Percentiles rank a stretch among this genome's conserved stretches.
phyloP scores from a whole-genome alignment of 345 rosid genomes.

The Arabis hirsuta region DNA sequence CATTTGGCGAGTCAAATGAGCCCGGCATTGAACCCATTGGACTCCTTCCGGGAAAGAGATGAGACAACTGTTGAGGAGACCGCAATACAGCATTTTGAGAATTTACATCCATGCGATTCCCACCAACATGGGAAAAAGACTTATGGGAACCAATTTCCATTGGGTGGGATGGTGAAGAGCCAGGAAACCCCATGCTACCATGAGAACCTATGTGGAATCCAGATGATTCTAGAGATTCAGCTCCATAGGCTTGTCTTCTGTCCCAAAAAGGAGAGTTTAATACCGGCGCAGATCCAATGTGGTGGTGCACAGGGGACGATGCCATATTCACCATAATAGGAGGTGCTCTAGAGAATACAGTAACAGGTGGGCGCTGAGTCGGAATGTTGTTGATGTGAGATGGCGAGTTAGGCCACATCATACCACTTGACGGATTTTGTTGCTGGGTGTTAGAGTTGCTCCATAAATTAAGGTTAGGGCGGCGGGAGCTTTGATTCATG shows the following conservation, averaged over 20 bases:
- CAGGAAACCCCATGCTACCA: conserved; percentile 63
- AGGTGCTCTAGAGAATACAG: conserved; percentile 72
- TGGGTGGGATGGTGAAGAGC: conserved; percentile 70
- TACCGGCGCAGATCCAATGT: conserved; percentile 85
- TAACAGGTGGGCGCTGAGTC: conserved; percentile 60
- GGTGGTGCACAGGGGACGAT: conserved; percentile 74
- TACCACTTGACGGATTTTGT: conserved; percentile 60
- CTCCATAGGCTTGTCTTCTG: conserved; percentile 64
- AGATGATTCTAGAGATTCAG: conserved; percentile 77
- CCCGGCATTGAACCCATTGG: conserved; percentile 65
- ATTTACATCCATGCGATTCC: conserved; percentile 62
- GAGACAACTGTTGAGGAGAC: conserved; percentile 75
- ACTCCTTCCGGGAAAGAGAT: conserved; percentile 69
- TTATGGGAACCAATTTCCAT: conserved; percentile 67
- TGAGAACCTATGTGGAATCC: conserved; percentile 78
- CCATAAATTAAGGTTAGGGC: conserved; percentile 68
- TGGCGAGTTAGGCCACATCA: conserved; percentile 86
- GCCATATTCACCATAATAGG: conserved; percentile 60
- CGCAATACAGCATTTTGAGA: conserved; percentile 57
- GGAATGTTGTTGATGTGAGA: conserved; percentile 68
- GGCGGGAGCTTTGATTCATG: conserved; percentile 70
- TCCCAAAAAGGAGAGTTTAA: conserved; percentile 83
- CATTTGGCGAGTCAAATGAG: conserved; percentile 74
- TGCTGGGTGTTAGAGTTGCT: conserved; percentile 64
- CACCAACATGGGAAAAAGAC: conserved; percentile 58